Conservation (phyloP, 495 filamentous ascomycete species). For the Clavariopsis aquatica region DNA sequence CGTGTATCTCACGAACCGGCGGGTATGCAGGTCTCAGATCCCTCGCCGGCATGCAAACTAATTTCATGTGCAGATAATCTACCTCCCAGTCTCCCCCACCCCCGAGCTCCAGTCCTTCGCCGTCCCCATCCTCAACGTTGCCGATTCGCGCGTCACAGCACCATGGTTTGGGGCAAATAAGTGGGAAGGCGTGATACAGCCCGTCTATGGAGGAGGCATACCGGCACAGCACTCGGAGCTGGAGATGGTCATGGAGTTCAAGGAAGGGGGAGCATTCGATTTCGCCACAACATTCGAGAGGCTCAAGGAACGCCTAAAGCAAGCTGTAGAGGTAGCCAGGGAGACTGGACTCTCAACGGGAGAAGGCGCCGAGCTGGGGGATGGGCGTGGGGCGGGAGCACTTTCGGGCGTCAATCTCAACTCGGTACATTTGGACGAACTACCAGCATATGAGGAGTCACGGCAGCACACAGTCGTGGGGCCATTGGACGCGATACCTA, state of each 20-base stretch:
- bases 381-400: conserved; percentile 45
- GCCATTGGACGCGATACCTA: conserved; percentile 14
- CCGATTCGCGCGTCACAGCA: conserved; percentile 85
- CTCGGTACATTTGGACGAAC: conserved; percentile 72
- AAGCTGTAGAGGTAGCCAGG: conserved; percentile 71
- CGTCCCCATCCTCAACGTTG: conserved; percentile 77
- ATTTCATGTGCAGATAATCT: conserved; percentile 75
- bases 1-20: conserved; percentile 85
- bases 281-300: conserved; percentile 82
- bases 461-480: conserved; percentile 16
- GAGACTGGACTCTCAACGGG: conserved; percentile 47
- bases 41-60: too few species aligned
- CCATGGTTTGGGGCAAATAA: conserved; percentile 96
- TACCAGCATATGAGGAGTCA: conserved; percentile 72
- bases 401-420: conserved; percentile 56
- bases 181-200: conserved; percentile 78
- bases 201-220: conserved; percentile 82
- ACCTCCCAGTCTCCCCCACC: conserved; percentile 72
- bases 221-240: conserved; percentile 70
- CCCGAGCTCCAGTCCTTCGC: conserved; percentile 82
- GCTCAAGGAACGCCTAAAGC: conserved; percentile 77
- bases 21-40: too few species aligned
- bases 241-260: conserved; percentile 83
- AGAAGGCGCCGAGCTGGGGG: conserved; percentile 38
- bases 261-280: conserved; percentile 92